These are phyloP conservation scores for Discostella stelligeroides DNA, from an alignment of 108 stramenopile species.

Conservation along the genomic window DNA sequence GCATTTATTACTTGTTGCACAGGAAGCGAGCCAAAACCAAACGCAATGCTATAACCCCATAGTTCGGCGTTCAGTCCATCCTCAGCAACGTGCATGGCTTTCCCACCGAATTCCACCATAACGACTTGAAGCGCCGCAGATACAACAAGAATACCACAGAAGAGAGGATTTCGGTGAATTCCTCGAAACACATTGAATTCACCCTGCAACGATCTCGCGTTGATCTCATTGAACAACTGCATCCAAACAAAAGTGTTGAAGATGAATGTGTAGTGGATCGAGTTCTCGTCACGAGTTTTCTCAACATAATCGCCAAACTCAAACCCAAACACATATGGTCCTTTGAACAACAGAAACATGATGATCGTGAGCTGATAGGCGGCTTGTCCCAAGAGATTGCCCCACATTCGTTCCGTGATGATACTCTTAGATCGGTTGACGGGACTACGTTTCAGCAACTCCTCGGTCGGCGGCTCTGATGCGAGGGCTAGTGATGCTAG, in stretches of 20 bases:
- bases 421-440: slow-evolving; percentile 66
- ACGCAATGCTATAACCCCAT: slow-evolving; percentile 55
- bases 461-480: slow-evolving; percentile 90
- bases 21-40: slow-evolving; percentile 66
- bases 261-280: slow-evolving; percentile 87
- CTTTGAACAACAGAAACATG: slow-evolving; percentile 72
- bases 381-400: slow-evolving; percentile 92
- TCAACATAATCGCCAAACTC: slow-evolving; percentile 59
- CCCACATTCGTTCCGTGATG: slow-evolving; percentile 86
- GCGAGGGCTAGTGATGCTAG: slow-evolving; percentile 96
- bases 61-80: slow-evolving; percentile 54
- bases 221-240: slow-evolving; percentile 97
- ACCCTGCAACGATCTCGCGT: slow-evolving; percentile 84
- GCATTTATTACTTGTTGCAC: slow-evolving; percentile 58
- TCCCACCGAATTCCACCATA: slow-evolving; percentile 91
- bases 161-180: slow-evolving; percentile 77
- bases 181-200: slow-evolving; percentile 87
- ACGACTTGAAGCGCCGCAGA: slow-evolving; percentile 87
- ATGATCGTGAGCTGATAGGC: slow-evolving; percentile 81
- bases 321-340: slow-evolving; percentile 61
- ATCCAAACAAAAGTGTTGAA: slow-evolving; percentile 98
- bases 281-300: slow-evolving; percentile 54
- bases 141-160: slow-evolving; percentile 77
- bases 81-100: slow-evolving; percentile 69
- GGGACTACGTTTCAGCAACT: slow-evolving; percentile 72